Evolutionary conservation across 2,329 filamentous ascomycete genomes (phyloP).

Genomic region (Fusarium liriodendri): DNA sequence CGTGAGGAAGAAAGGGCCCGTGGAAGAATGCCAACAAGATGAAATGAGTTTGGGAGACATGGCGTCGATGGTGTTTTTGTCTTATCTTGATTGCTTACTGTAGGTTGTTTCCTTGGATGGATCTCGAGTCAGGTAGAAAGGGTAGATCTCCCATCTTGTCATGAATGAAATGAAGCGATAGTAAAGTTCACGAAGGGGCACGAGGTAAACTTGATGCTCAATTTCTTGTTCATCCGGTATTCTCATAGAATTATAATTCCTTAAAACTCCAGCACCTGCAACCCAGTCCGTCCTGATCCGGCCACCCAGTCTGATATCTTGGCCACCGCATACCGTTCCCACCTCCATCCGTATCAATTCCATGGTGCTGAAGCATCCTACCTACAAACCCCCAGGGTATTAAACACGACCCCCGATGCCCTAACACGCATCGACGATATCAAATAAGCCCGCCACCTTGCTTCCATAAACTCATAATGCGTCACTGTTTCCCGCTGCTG

Average conservation of each 20-base stretch:
- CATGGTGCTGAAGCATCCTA: not conserved
- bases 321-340: not conserved
- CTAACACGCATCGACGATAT: conserved; percentile 26
- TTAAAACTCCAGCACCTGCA: conserved; percentile 14
- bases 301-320: not conserved
- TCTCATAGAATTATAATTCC: not conserved
- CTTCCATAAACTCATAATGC: conserved; percentile 23
- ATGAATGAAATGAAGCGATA: conserved; percentile 14
- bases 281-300: not conserved
- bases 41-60: conserved; percentile 18
- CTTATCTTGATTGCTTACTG: not conserved
- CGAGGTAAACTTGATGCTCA: not conserved
- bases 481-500: conserved; percentile 27
- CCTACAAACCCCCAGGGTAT: conserved; percentile 19
- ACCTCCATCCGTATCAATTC: not conserved
- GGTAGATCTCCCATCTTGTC: conserved; percentile 23
- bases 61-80: conserved; percentile 40
- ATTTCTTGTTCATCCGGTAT: not conserved
- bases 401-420: conserved; percentile 26
- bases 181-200: not conserved
- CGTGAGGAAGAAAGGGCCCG: not conserved
- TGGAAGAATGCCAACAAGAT: not conserved
- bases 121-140: conserved; percentile 6
- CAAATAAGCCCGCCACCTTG: conserved; percentile 5
- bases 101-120: not conserved